Conservation (phyloP, 768 basidiomycete species). For the Clitopilus passeckerianus region DNA sequence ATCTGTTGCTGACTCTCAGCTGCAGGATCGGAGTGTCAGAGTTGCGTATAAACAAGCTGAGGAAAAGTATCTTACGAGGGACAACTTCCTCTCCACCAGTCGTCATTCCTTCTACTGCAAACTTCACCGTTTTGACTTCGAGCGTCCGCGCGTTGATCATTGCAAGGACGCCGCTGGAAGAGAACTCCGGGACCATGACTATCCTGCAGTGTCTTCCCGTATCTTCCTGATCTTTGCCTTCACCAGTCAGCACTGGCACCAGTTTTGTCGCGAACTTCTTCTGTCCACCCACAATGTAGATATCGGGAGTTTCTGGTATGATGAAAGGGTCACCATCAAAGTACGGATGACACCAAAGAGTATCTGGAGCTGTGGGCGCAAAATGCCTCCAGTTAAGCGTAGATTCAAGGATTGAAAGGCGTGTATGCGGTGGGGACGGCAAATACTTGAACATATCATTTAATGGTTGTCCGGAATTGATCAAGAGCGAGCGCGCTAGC, state of each 20-base stretch:
- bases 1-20: background rate
- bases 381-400: slow-evolving; percentile 93
- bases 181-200: slow-evolving; percentile 78
- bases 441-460: slow-evolving; percentile 97
- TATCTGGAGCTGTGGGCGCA: slow-evolving; percentile 98
- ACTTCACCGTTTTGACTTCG: slow-evolving; percentile 58
- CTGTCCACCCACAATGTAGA: slow-evolving; percentile 94
- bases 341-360: slow-evolving; percentile 97
- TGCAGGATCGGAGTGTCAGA: background rate
- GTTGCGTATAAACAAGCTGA: background rate
- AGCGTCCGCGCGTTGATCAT: slow-evolving; percentile 78
- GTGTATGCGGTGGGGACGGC: slow-evolving; percentile 61
- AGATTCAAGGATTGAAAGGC: slow-evolving; percentile 66
- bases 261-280: slow-evolving; percentile 74
- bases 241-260: slow-evolving; percentile 37
- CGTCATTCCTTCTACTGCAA: slow-evolving; percentile 45
- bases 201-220: slow-evolving; percentile 48
- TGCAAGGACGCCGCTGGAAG: slow-evolving; percentile 71
- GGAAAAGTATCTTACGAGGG: background rate
- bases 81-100: slow-evolving; percentile 19
- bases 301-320: slow-evolving; percentile 76
- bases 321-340: slow-evolving; percentile 86
- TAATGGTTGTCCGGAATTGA: slow-evolving; percentile 89
- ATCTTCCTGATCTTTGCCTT: slow-evolving; percentile 19
- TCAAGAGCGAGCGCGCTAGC: slow-evolving; percentile 53